Conservation (phyloP, 805 yeast species). For the Saturnispora gosingensis region DNA sequence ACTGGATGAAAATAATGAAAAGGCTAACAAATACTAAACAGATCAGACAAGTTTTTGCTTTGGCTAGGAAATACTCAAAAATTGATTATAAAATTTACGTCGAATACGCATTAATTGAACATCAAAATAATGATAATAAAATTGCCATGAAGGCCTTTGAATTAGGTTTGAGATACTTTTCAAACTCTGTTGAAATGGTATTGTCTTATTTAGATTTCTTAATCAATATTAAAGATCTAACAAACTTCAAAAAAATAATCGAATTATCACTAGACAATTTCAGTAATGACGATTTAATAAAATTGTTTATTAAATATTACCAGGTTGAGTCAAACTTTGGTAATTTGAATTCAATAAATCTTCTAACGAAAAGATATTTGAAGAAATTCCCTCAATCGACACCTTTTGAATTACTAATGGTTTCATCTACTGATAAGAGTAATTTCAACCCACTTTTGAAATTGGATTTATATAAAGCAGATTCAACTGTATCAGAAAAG, state of each 20-base stretch:
- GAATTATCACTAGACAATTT: conserved; percentile 63
- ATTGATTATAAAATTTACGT: conserved; percentile 70
- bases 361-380: conserved; percentile 57
- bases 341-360: conserved; percentile 55
- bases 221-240: conserved; percentile 54
- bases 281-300: conserved; percentile 29
- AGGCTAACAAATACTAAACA: conserved; percentile 40
- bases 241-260: conserved; percentile 69
- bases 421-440: conserved; percentile 16
- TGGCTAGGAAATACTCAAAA: conserved; percentile 52
- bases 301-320: conserved; percentile 50
- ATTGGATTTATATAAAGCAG: conserved; percentile 24
- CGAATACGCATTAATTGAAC: conserved; percentile 78
- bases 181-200: conserved; percentile 50
- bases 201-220: conserved; percentile 65
- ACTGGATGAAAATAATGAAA: conserved; percentile 63
- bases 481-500: background rate
- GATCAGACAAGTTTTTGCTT: conserved; percentile 63
- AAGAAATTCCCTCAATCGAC: conserved; percentile 58
- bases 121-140: conserved; percentile 52
- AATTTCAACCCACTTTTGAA: conserved; percentile 26
- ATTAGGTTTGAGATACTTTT: conserved; percentile 53
- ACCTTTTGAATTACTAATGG: conserved; percentile 17
- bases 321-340: conserved; percentile 63
- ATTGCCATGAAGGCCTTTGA: conserved; percentile 73